These are phyloP conservation scores for Malus domestica DNA, from an alignment of 306 rosid species.

Conservation along the genomic window DNA sequence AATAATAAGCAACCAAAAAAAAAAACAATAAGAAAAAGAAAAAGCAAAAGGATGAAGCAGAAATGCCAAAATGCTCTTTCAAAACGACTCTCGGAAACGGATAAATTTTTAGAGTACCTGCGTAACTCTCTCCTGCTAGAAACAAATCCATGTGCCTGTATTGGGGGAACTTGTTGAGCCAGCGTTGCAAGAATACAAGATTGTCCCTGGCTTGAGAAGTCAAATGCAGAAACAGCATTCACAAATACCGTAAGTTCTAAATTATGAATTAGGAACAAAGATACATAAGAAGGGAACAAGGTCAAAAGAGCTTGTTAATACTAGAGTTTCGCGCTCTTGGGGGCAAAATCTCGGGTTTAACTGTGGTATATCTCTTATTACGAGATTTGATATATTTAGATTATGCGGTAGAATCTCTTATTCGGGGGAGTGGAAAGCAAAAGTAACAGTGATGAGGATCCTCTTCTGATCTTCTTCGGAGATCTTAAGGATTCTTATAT, in stretches of 20 bases:
- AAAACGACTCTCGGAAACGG: neutral
- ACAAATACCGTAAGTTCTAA: neutral
- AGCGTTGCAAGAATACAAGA: constrained; percentile 50
- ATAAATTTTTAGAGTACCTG: constrained; percentile 33
- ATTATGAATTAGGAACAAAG: neutral
- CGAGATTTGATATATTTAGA: too few relatives aligned
- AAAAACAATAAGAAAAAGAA: neutral
- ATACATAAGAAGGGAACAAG: neutral
- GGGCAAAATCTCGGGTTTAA: neutral
- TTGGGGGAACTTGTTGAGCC: constrained; percentile 59
- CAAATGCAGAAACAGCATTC: constrained; percentile 8
- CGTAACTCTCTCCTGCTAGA: constrained; percentile 71
- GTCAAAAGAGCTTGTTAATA: neutral
- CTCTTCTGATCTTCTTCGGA: too few relatives aligned
- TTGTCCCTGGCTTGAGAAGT: constrained; percentile 56
- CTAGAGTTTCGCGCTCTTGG: neutral
- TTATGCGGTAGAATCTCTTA: too few relatives aligned
- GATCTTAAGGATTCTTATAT: too few relatives aligned
- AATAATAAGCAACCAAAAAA: neutral
- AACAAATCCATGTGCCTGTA: constrained; percentile 51
- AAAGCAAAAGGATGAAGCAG: too few relatives aligned
- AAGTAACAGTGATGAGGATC: too few relatives aligned
- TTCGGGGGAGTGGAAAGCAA: too few relatives aligned
- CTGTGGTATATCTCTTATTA: too few relatives aligned
- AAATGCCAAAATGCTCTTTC: too few relatives aligned